Evolutionary conservation across 139 green algal species (phyloP).

Genomic region (Nannochloris sp.): DNA sequence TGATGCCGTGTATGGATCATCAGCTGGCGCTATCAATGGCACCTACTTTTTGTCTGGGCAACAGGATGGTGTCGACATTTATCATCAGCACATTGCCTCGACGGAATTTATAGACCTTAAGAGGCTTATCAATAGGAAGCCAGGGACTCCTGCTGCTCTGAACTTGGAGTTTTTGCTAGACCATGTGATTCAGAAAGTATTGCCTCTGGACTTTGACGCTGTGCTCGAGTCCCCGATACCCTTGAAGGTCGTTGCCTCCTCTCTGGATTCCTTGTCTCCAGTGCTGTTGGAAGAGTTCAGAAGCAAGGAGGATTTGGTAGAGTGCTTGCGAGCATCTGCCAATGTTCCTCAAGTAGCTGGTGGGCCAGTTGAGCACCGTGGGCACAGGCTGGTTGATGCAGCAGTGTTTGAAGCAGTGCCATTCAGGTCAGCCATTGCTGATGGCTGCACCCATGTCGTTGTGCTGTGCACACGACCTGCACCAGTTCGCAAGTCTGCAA

Average conservation of each 20-base stretch:
- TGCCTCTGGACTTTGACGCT: conserved; percentile 60
- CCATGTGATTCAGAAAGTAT: conserved; percentile 56
- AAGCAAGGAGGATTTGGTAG: conserved; percentile 50
- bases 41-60: conserved; percentile 74
- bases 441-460: conserved; percentile 82
- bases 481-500: conserved; percentile 1
- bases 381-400: conserved; percentile 68
- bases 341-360: conserved; percentile 67
- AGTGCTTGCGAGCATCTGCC: conserved; percentile 66
- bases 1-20: conserved; percentile 77
- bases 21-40: conserved; percentile 74
- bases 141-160: conserved; percentile 31
- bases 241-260: conserved; percentile 74
- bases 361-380: conserved; percentile 39
- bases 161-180: conserved; percentile 76
- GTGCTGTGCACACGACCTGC: conserved; percentile 49
- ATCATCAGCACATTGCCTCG: conserved; percentile 66
- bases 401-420: conserved; percentile 73
- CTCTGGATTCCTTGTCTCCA: conserved; percentile 48
- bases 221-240: conserved; percentile 49
- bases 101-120: conserved; percentile 58
- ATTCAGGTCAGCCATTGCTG: conserved; percentile 47
- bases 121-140: conserved; percentile 19
- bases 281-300: conserved; percentile 54
- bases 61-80: conserved; percentile 60